phyloP scores from a whole-genome alignment of 2,329 filamentous ascomycete species.

The Monosporascus ibericus region DNA sequence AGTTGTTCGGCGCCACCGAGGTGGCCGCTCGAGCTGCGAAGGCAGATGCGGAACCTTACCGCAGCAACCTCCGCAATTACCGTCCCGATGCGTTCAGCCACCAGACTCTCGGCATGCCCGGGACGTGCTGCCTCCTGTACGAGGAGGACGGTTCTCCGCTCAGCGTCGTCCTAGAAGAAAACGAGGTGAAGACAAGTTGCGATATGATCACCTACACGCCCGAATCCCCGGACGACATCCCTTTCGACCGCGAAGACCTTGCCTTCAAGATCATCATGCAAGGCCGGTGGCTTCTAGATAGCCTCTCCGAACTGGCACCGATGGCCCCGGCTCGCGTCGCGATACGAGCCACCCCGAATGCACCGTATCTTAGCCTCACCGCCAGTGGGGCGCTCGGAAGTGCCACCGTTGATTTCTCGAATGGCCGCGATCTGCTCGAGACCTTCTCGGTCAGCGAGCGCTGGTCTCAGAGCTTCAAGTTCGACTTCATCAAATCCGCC shows the following conservation, averaged over 20 bases:
- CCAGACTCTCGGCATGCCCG: conserved; percentile 74
- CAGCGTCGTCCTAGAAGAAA: conserved; percentile 79
- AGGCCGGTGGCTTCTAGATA: conserved; percentile 64
- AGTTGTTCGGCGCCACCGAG: conserved; percentile 88
- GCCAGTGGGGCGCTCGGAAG: conserved; percentile 55
- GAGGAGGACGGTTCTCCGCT: conserved; percentile 68
- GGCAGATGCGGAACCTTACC: conserved; percentile 53
- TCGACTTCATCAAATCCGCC: conserved; percentile 77
- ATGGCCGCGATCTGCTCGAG: conserved; percentile 63
- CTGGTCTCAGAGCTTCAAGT: conserved; percentile 74
- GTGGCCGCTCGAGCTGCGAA: conserved; percentile 52
- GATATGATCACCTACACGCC: conserved; percentile 84
- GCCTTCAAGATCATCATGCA: conserved; percentile 95
- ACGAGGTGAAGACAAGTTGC: conserved; percentile 81
- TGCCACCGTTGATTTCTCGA: conserved; percentile 61
- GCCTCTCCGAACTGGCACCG: conserved; percentile 61
- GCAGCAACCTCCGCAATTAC: conserved; percentile 56
- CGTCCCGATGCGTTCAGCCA: conserved; percentile 73
- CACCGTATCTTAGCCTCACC: conserved; percentile 70
- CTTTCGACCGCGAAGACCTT: conserved; percentile 74
- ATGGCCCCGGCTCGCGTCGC: conserved; percentile 69
- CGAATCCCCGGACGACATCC: conserved; percentile 72
- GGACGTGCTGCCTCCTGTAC: conserved; percentile 82
- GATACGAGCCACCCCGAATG: conserved; percentile 56
- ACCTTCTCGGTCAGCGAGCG: conserved; percentile 60